A percentile compares a stretch with the other conserved stretches of the same genome.
Evolutionary conservation across 2,329 filamentous ascomycete genomes (phyloP).

Genomic region (Colletotrichum sojae): DNA sequence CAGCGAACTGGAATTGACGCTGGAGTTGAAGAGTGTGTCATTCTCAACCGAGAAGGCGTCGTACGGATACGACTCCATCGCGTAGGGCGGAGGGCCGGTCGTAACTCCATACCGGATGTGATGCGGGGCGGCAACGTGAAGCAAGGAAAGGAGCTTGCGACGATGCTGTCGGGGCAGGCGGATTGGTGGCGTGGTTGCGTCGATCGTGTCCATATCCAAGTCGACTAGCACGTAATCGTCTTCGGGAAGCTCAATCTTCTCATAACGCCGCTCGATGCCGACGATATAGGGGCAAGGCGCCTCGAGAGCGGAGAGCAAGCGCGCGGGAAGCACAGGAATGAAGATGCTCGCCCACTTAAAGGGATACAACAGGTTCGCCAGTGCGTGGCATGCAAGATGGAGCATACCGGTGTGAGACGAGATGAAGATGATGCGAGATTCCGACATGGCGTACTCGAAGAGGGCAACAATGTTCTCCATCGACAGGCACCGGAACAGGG

Average conservation of each 20-base stretch:
- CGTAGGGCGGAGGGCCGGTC: conserved; percentile 91
- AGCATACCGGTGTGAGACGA: conserved; percentile 98
- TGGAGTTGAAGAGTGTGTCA: conserved; percentile 81
- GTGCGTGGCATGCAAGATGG: conserved; percentile 90
- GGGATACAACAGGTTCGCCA: conserved; percentile 88
- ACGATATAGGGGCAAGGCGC: conserved; percentile 98
- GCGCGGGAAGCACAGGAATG: conserved; percentile 90
- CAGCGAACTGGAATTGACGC: conserved; percentile 78
- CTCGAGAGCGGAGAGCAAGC: conserved; percentile 90
- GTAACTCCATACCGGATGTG: conserved; percentile 88
- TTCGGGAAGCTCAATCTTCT: conserved; percentile 86
- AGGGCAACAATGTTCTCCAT: conserved; percentile 93
- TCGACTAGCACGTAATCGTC: conserved; percentile 97
- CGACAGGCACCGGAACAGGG: conserved; percentile 89
- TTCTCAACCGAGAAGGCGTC: conserved; percentile 93
- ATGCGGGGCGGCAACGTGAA: conserved; percentile 92
- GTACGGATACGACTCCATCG: conserved; percentile 91
- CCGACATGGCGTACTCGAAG: conserved; percentile 92
- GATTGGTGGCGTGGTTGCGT: conserved; percentile 84
- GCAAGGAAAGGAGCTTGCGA: conserved; percentile 87
- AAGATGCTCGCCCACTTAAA: conserved; percentile 95
- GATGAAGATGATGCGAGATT: conserved; percentile 95
- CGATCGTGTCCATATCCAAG: conserved; percentile 90
- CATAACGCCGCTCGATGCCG: conserved; percentile 93
- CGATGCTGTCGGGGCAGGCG: conserved; percentile 89